Percentiles rank a stretch among this genome's conserved stretches.
Conservation (phyloP, 2,329 filamentous ascomycete genomes). For the Phialophora chinensis region DNA sequence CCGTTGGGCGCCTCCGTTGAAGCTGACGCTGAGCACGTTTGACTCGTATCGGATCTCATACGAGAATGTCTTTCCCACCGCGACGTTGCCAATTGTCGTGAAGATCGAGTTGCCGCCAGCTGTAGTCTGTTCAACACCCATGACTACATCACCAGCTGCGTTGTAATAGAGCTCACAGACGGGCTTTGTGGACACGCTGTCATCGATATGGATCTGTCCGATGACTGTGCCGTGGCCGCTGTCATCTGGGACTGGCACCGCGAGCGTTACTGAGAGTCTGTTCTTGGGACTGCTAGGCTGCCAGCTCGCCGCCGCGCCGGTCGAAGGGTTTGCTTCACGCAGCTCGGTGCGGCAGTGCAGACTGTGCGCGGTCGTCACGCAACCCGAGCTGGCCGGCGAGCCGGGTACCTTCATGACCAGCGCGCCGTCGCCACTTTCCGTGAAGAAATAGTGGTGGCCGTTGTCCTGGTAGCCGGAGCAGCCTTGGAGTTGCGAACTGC, state of each 20-base stretch:
- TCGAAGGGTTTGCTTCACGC: not conserved
- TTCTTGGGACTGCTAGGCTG: not conserved
- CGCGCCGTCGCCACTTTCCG: not conserved
- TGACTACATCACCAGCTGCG: not conserved
- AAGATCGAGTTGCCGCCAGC: not conserved
- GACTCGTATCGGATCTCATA: not conserved
- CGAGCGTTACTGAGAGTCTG: not conserved
- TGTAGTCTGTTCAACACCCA: not conserved
- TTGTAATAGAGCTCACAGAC: not conserved
- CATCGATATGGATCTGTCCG: not conserved
- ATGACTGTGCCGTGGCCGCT: not conserved
- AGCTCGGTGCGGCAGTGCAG: not conserved
- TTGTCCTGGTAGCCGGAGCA: not conserved
- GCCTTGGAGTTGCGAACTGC: not conserved
- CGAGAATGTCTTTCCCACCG: not conserved
- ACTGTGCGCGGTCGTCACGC: not conserved
- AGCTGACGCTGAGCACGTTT: not conserved
- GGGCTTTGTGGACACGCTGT: not conserved
- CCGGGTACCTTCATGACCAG: not conserved
- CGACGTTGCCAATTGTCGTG: not conserved
- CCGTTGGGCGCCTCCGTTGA: not conserved
- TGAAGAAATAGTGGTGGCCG: not conserved
- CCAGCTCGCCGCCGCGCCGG: not conserved
- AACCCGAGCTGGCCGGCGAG: not conserved
- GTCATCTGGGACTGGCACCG: not conserved